Percentiles rank a stretch among this genome's conserved stretches.
phyloP scores from a whole-genome alignment of 306 rosid genomes.

The Ziziphus jujuba region DNA sequence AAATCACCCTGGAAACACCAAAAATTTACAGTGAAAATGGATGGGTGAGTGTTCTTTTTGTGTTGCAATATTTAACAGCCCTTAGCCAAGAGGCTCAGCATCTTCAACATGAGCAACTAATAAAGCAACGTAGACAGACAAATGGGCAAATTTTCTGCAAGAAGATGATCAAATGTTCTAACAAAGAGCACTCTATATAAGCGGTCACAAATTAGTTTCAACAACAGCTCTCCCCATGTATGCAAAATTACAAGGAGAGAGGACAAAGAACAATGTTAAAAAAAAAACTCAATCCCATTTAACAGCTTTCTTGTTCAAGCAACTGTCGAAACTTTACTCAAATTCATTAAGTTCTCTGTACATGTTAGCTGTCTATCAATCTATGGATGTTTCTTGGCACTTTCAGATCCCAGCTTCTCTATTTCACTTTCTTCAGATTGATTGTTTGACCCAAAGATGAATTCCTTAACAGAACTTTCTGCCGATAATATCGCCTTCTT shows the following conservation, averaged over 20 bases:
- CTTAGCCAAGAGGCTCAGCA: too few relatives aligned
- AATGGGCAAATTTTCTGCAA: too few relatives aligned
- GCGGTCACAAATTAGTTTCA: too few relatives aligned
- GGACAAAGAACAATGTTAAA: not conserved
- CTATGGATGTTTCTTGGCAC: constrained; percentile 49
- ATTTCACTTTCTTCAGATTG: constrained; percentile 38
- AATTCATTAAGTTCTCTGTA: constrained; percentile 32
- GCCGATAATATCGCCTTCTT: constrained; percentile 65
- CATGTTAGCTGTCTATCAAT: constrained; percentile 17
- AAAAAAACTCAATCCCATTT: not conserved
- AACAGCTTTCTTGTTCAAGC: not conserved
- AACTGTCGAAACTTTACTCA: constrained; percentile 1
- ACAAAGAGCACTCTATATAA: too few relatives aligned
- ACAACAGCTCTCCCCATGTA: too few relatives aligned
- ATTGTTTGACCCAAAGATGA: constrained; percentile 56
- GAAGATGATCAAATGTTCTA: too few relatives aligned
- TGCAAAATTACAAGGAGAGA: not conserved
- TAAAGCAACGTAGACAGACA: too few relatives aligned
- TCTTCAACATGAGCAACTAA: too few relatives aligned
- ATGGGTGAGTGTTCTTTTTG: too few relatives aligned
- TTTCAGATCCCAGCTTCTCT: constrained; percentile 36
- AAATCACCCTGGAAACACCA: too few relatives aligned
- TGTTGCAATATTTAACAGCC: too few relatives aligned
- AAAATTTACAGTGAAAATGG: too few relatives aligned
- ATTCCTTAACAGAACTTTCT: constrained; percentile 57